phyloP scores from a whole-genome alignment of 139 green algal genomes.

The Gonium pectorale region DNA sequence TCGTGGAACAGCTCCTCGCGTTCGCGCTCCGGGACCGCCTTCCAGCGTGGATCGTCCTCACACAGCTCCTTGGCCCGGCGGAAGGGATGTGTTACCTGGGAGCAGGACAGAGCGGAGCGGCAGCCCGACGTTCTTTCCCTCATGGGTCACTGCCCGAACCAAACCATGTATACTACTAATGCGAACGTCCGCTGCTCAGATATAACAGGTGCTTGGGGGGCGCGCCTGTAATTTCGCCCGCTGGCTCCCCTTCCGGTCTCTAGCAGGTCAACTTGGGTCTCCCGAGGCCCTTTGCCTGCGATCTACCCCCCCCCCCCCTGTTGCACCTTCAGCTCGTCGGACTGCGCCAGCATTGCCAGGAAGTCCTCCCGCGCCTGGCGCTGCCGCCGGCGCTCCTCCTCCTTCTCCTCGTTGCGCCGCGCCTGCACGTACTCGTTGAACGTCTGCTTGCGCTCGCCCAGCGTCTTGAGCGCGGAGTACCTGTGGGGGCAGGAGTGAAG shows the following conservation, averaged over 20 bases:
- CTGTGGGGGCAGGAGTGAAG: slow-evolving; percentile 34
- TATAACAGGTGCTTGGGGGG: too few species aligned
- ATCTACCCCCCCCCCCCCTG: background rate
- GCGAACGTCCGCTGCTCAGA: too few species aligned
- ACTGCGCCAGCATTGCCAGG: slow-evolving; percentile 56
- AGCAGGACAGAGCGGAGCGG: too few species aligned
- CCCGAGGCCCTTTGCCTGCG: background rate
- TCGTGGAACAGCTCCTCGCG: slow-evolving; percentile 68
- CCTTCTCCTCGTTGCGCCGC: slow-evolving; percentile 78
- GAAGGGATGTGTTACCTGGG: slow-evolving; percentile 54
- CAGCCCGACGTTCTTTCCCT: too few species aligned
- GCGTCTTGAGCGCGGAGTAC: slow-evolving; percentile 89
- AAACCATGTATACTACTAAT: too few species aligned
- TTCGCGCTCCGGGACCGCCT: slow-evolving; percentile 61
- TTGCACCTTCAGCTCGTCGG: slow-evolving; percentile 50
- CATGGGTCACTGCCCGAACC: too few species aligned
- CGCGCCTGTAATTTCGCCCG: too few species aligned
- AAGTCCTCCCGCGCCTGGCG: slow-evolving; percentile 82
- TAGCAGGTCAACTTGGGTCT: too few species aligned
- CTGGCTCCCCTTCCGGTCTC: too few species aligned
- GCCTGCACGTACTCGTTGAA: slow-evolving; percentile 93
- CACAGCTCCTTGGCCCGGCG: slow-evolving; percentile 64
- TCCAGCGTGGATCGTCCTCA: slow-evolving; percentile 74
- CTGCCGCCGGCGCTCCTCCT: slow-evolving; percentile 73
- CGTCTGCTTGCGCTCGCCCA: slow-evolving; percentile 90